These are phyloP conservation scores for Xylariomycetidae sp. DNA, from an alignment of 2,329 filamentous ascomycete species.

Conservation along the genomic window DNA sequence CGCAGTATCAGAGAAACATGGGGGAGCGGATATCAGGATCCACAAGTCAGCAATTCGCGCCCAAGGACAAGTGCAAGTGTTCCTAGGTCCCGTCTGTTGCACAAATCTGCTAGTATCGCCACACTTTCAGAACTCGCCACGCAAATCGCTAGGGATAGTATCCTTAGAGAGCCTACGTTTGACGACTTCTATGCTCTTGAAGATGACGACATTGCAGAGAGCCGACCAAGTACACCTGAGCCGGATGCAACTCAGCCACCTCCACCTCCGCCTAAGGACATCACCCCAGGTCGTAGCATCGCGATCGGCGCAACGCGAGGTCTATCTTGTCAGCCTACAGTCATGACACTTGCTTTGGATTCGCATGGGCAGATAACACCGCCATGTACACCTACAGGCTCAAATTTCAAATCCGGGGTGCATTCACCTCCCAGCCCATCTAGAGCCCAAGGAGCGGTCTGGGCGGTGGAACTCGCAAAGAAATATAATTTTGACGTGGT, in stretches of 20 bases:
- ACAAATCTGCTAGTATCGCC: conserved; percentile 21
- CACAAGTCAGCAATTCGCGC: background rate
- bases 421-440: conserved; percentile 40
- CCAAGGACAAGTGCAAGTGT: conserved; percentile 7
- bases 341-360: conserved; percentile 7
- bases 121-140: conserved; percentile 22
- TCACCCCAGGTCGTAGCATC: conserved; percentile 2
- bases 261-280: conserved; percentile 21
- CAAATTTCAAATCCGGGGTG: conserved; percentile 37
- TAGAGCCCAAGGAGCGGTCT: conserved; percentile 45
- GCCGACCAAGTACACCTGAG: conserved; percentile 14
- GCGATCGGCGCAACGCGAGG: background rate
- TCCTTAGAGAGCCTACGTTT: conserved; percentile 47
- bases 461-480: conserved; percentile 50
- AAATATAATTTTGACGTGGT: conserved; percentile 55
- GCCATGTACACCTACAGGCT: conserved; percentile 20
- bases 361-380: conserved; percentile 20
- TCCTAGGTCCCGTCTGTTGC: conserved; percentile 13
- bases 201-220: conserved; percentile 56
- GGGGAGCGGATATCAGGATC: conserved; percentile 18
- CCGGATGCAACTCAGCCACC: conserved; percentile 17
- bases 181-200: conserved; percentile 50
- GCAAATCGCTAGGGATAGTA: conserved; percentile 25
- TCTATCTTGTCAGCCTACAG: conserved; percentile 4
- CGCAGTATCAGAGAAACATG: conserved; percentile 19